Evolutionary conservation across 2,329 filamentous ascomycete species (phyloP).

Genomic region (Graphilbum ipis-grandicollis): DNA sequence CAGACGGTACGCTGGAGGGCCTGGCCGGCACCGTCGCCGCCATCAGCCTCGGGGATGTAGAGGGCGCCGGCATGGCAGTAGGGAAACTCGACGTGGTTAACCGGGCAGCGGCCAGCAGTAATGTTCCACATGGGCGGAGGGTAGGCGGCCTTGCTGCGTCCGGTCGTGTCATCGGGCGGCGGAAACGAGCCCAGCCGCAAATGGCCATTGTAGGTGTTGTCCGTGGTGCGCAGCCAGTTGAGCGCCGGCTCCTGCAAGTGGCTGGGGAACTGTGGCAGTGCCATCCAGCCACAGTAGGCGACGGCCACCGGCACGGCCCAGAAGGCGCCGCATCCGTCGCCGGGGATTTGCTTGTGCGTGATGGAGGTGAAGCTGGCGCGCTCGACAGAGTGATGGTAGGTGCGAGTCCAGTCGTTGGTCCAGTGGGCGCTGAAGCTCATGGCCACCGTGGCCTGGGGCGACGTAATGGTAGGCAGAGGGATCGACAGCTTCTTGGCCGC

Average conservation of each 20-base stretch:
- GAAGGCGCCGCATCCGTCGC: slow-evolving; percentile 10
- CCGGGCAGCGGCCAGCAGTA: slow-evolving; percentile 5
- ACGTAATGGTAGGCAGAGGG: neutral
- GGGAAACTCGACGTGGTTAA: slow-evolving; percentile 6
- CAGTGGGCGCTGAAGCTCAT: slow-evolving; percentile 3
- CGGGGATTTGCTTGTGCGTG: slow-evolving; percentile 5
- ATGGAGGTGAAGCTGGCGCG: slow-evolving; percentile 3
- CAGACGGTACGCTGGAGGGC: slow-evolving; percentile 6
- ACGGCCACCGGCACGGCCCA: slow-evolving; percentile 5
- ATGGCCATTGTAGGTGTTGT: slow-evolving; percentile 1
- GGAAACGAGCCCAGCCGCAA: slow-evolving; percentile 2
- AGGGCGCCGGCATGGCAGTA: slow-evolving; percentile 5
- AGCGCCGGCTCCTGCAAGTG: slow-evolving; percentile 1
- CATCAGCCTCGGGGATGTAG: neutral
- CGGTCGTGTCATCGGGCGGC: neutral
- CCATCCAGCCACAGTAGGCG: slow-evolving; percentile 7
- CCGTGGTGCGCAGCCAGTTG: slow-evolving; percentile 1
- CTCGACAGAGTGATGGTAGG: slow-evolving; percentile 4
- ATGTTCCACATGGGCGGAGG: slow-evolving; percentile 5
- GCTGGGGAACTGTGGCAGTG: slow-evolving; percentile 2
- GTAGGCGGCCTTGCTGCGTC: neutral
- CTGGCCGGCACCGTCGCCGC: neutral
- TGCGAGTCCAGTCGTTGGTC: slow-evolving; percentile 6
- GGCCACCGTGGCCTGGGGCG: slow-evolving; percentile 1
- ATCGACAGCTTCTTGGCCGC: neutral